Evolutionary conservation across 2,329 filamentous ascomycete genomes (phyloP), one percentile per base, ranked within the genome.

Genomic region (Colletotrichum endophyticum): DNA sequence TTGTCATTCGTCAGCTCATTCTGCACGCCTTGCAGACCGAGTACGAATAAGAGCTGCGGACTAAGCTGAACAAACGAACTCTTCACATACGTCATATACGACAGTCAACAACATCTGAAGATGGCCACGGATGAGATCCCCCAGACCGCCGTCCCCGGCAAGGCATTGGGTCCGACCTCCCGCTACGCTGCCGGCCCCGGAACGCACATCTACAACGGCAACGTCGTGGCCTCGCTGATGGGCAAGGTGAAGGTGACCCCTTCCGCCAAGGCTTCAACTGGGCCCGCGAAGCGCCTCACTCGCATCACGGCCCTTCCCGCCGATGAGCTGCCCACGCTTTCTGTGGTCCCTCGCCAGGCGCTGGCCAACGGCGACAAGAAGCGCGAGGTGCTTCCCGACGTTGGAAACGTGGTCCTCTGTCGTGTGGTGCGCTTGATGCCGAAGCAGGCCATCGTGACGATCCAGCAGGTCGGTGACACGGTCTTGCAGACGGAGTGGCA

Each of bases 341-440:
- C 91, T 9, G 90, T 94, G 39, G 86, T 88, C 63, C 85, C 88
- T 34, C 68, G 68, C 8, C 84, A 87, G 73, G 32, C 53, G 30
- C 56, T 72, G 84, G 84, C 19, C 57, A 44, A 63, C 12, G 81
- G 81, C 67, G 70, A 73, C 82, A 84, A 87, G 80, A 92, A 91
- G 83, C 91, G 91, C 77, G 94, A 95, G 84, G 91, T 96, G 69
- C 90, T 98, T 9, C 97, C 97, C 2, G 92, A 95, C 79, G 95
- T 98, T 56, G 92, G 93, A 81, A 94, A 94, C 80, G 89, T 93
- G 19, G 95, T 99, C 53, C 91, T 99, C 53, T 96, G 95, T 78
- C 92, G 94, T 44, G 95, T 99, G 56, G 95, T 95, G 44, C 94
- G 96, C 64, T 94, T 98, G 73, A 94, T 95, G 84, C 94, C 95